A percentile compares a stretch with the other conserved stretches of the same genome.
Conservation (phyloP, 2,329 filamentous ascomycete species). For the Ceratocystis harringtonii region DNA sequence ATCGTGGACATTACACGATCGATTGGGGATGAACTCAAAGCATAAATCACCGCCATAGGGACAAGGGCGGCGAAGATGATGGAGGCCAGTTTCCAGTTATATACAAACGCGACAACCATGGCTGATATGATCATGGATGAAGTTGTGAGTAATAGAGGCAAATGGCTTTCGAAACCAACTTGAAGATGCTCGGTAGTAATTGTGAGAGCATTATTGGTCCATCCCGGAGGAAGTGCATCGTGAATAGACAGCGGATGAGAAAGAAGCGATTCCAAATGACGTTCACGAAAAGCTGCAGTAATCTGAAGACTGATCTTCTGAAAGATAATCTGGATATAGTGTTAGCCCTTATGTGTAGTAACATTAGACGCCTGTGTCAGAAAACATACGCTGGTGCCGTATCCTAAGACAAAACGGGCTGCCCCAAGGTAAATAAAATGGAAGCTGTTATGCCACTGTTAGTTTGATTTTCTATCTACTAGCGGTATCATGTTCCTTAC, state of each 20-base stretch:
- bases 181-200: conserved; percentile 38
- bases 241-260: conserved; percentile 34
- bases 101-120: conserved; percentile 36
- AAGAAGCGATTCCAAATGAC: conserved; percentile 35
- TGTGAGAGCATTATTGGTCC: conserved; percentile 38
- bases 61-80: conserved; percentile 33
- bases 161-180: conserved; percentile 38
- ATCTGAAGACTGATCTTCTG: conserved; percentile 28
- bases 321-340: neutral
- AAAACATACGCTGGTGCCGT: conserved; percentile 23
- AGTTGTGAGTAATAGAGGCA: conserved; percentile 30
- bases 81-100: conserved; percentile 37
- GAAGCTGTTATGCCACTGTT: conserved; percentile 5
- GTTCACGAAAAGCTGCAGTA: conserved; percentile 34
- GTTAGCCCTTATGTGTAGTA: neutral
- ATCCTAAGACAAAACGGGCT: conserved; percentile 24
- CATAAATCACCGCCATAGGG: conserved; percentile 26
- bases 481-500: neutral
- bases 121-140: conserved; percentile 30
- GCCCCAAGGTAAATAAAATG: conserved; percentile 24
- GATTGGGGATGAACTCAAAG: conserved; percentile 24
- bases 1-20: conserved; percentile 24
- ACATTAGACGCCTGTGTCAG: neutral
- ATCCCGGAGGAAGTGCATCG: conserved; percentile 34
- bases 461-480: neutral